phyloP scores from a whole-genome alignment of 352 stramenopile genomes.

The Globisporangium recalcitrans region DNA sequence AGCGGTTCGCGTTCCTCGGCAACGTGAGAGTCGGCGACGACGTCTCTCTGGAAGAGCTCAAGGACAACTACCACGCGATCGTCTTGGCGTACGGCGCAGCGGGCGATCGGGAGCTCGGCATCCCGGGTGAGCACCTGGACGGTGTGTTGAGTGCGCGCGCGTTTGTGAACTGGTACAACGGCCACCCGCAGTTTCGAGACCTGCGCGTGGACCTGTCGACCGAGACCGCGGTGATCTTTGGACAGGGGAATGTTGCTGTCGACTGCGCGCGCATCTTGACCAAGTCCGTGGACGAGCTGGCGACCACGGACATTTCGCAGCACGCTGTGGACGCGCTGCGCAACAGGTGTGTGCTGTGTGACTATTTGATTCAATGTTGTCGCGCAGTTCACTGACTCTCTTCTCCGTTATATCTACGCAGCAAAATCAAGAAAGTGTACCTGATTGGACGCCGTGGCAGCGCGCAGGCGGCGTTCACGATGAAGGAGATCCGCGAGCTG shows the following conservation, averaged over 20 bases:
- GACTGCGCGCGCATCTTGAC: conserved; percentile 95
- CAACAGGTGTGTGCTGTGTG: conserved; percentile 27
- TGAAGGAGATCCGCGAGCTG: conserved; percentile 94
- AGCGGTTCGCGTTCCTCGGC: conserved; percentile 85
- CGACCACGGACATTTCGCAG: conserved; percentile 89
- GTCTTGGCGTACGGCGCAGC: conserved; percentile 95
- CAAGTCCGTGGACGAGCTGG: conserved; percentile 88
- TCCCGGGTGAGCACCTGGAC: conserved; percentile 76
- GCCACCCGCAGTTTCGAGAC: conserved; percentile 92
- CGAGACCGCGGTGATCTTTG: conserved; percentile 92
- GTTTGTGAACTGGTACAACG: conserved; percentile 99
- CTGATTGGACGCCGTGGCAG: conserved; percentile 93
- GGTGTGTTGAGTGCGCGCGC: conserved; percentile 85
- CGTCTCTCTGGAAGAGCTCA: conserved; percentile 86
- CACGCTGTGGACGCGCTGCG: conserved; percentile 85
- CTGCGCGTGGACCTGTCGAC: conserved; percentile 56
- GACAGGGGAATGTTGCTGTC: conserved; percentile 96
- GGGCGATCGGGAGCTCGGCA: conserved; percentile 81
- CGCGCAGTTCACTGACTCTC: neutral
- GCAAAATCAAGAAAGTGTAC: conserved; percentile 79
- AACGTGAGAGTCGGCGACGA: conserved; percentile 88
- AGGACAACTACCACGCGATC: conserved; percentile 90
- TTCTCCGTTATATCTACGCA: conserved; percentile 16
- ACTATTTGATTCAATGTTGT: neutral
- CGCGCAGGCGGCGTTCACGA: conserved; percentile 96